These are phyloP conservation scores for Dictyophora rubrovolvata DNA, from an alignment of 768 basidiomycete genomes.

Conservation along the genomic window DNA sequence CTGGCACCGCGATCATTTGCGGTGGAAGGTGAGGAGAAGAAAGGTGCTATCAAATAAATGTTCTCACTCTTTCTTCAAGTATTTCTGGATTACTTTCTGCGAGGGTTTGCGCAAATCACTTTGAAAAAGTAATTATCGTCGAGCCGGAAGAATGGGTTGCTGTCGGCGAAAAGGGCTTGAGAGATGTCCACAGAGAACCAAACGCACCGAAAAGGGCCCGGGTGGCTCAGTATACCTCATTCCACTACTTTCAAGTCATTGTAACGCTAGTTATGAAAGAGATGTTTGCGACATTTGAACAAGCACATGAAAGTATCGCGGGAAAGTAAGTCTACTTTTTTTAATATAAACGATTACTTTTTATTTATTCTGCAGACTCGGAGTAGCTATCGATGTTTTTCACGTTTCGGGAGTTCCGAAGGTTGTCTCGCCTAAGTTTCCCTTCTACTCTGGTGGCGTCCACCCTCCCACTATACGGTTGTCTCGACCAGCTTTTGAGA, in stretches of 20 bases:
- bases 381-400: not conserved
- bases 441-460: not conserved
- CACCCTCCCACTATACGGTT: not conserved
- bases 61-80: conserved; percentile 5
- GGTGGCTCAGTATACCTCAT: conserved; percentile 1
- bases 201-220: not conserved
- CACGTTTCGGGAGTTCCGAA: not conserved
- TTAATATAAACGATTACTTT: not conserved
- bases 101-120: conserved; percentile 5
- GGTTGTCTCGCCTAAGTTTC: not conserved
- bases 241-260: conserved; percentile 4
- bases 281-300: conserved; percentile 1
- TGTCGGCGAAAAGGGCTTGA: conserved; percentile 8
- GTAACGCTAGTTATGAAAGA: not conserved
- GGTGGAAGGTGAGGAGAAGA: conserved; percentile 17
- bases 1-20: conserved; percentile 18
- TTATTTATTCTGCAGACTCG: not conserved
- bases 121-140: conserved; percentile 3
- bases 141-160: conserved; percentile 10
- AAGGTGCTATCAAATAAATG: not conserved
- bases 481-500: conserved; percentile 3
- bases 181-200: not conserved
- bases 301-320: not conserved
- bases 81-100: conserved; percentile 5
- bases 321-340: not conserved